Conservation (phyloP, 352 stramenopile genomes). For the Phytopythium kandeliae region DNA sequence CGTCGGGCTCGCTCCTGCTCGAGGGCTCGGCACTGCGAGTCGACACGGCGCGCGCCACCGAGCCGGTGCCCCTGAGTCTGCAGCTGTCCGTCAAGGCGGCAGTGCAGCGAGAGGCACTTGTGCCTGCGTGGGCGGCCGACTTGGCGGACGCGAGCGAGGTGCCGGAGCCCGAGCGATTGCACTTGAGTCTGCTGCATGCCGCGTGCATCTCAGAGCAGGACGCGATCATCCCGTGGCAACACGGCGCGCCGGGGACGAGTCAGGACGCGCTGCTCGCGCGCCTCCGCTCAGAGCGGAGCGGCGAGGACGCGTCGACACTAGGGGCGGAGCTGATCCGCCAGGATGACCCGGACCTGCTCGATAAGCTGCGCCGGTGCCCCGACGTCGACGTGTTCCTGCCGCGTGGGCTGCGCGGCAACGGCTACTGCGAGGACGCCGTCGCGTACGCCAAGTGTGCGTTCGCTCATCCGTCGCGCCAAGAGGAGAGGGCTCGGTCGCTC, state of each 20-base stretch:
- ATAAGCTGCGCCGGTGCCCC: conserved; percentile 44
- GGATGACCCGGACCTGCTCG: conserved; percentile 32
- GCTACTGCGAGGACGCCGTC: conserved; percentile 69
- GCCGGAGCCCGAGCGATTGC: conserved; percentile 25
- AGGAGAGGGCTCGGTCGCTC: neutral
- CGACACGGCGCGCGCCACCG: too few relatives aligned
- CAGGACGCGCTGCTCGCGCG: conserved; percentile 12
- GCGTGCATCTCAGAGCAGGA: conserved; percentile 36
- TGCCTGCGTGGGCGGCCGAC: too few relatives aligned
- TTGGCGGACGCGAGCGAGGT: conserved; percentile 28
- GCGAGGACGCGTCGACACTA: too few relatives aligned
- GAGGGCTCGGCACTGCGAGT: too few relatives aligned
- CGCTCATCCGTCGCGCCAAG: neutral
- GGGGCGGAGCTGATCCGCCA: conserved; percentile 23
- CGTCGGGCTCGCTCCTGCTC: too few relatives aligned
- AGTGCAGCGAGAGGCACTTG: too few relatives aligned
- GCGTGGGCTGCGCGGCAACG: conserved; percentile 29
- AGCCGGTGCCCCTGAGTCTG: too few relatives aligned
- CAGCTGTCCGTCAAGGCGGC: too few relatives aligned
- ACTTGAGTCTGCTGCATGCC: conserved; percentile 47
- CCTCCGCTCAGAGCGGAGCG: too few relatives aligned
- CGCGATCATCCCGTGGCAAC: conserved; percentile 11
- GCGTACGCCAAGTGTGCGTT: conserved; percentile 60
- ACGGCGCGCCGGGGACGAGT: conserved; percentile 1
- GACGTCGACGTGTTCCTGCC: conserved; percentile 67